phyloP scores from a whole-genome alignment of 192 early-diverging fungal genomes.

The Backusella tarrabulga region DNA sequence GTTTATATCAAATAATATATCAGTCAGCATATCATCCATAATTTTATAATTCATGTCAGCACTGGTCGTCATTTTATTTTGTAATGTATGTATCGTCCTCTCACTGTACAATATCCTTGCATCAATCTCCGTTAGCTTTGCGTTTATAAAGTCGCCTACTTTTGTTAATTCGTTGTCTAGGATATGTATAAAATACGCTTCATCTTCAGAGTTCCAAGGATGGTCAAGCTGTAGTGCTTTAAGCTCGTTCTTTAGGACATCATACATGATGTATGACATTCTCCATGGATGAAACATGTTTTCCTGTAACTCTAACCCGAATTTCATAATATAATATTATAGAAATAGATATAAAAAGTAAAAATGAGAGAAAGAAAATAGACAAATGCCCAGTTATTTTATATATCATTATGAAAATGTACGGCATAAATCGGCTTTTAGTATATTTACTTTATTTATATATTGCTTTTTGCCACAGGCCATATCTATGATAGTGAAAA shows the following conservation, averaged over 20 bases:
- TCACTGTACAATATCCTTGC: slow-evolving; percentile 65
- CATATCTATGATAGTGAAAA: too few species aligned
- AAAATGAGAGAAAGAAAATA: too few species aligned
- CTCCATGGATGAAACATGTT: slow-evolving; percentile 18
- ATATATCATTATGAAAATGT: too few species aligned
- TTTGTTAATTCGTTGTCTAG: slow-evolving; percentile 86
- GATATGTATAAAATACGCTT: slow-evolving; percentile 54
- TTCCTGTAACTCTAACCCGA: background rate
- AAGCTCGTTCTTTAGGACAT: slow-evolving; percentile 12
- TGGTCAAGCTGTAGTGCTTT: slow-evolving; percentile 17
- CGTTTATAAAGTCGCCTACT: slow-evolving; percentile 62
- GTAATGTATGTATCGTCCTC: slow-evolving; percentile 43
- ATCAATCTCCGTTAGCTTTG: slow-evolving; percentile 72
- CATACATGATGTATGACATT: slow-evolving; percentile 13
- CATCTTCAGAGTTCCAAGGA: slow-evolving; percentile 16
- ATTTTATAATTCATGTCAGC: slow-evolving; percentile 41
- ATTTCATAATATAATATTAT: slow-evolving; percentile 12
- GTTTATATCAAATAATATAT: slow-evolving; percentile 62
- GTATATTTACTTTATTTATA: too few species aligned
- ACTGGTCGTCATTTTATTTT: slow-evolving; percentile 44
- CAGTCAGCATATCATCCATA: slow-evolving; percentile 57
- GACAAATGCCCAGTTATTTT: too few species aligned
- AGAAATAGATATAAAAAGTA: background rate
- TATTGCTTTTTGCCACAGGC: too few species aligned
- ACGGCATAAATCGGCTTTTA: too few species aligned